Evolutionary conservation across 345 rosid genomes (phyloP), one percentile per base, ranked within the genome.

Genomic region (Aegle marmelos): DNA sequence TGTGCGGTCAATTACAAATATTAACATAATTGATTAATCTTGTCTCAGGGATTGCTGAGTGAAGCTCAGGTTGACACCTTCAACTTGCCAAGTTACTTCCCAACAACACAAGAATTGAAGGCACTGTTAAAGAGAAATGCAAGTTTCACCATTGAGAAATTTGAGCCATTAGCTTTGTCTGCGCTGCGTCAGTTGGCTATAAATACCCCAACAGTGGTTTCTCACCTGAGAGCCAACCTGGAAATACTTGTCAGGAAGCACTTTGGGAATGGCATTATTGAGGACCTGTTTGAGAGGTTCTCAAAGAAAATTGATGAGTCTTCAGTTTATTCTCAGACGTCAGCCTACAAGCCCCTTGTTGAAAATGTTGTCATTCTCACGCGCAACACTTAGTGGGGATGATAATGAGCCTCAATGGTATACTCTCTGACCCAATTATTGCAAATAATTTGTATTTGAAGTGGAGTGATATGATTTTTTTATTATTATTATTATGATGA

Each of bases 31-130:
- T 58, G 62, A 14, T 13, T 61, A 14, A 61, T 61, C 17, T 61
- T 28, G 19, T 4, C 6, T 61, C 36, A 61, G 66, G 66, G 36
- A 5, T 14, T 61, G 36, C 17, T 61, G 3, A 28, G 28, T 28
- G 66, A 27, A 61, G 19, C 36, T 28, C 34, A 61, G 36, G 66
- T 61, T 61, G 66, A 61, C 27, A 28, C 66, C 66, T 61, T 61
- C 66, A 61, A 61, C 34, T 13, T 61, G 36, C 66, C 66, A 28
- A 61, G 66, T 61, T 61, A 61, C 66, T 61, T 61, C 66, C 66
- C 66, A 27, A 61, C 36, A 0, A 36, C 22, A 2, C 66, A 61
- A 61, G 66, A 61, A 61, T 61, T 61, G 34, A 61, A 61, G 34
- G 8, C 36, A 2, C 14, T 61, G 66, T 61, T 28, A 61, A 28